These are phyloP conservation scores for Pichia sp. DNA, from an alignment of 1,139 yeast genomes.

Conservation along the genomic window DNA sequence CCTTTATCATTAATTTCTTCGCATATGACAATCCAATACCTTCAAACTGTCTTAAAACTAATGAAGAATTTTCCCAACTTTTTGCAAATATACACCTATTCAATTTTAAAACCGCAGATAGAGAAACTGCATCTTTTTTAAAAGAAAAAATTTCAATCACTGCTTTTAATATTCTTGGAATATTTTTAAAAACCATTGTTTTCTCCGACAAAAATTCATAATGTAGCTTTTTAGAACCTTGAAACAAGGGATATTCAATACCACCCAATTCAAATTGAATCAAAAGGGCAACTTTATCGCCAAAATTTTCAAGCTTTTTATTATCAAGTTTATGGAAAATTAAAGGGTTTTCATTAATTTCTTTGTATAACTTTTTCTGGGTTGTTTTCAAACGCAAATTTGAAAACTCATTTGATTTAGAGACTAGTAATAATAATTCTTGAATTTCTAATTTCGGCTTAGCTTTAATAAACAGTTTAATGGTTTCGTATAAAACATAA, in stretches of 20 bases:
- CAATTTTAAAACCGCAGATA: constrained; percentile 33
- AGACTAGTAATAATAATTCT: constrained; percentile 29
- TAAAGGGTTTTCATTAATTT: constrained; percentile 35
- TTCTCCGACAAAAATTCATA: constrained; percentile 39
- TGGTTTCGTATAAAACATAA: constrained; percentile 38
- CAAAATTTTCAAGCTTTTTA: constrained; percentile 23
- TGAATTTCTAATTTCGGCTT: constrained; percentile 17
- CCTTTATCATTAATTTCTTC: constrained; percentile 33
- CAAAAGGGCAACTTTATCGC: constrained; percentile 34
- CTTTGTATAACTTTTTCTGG: constrained; percentile 40
- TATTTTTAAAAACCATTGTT: constrained; percentile 34
- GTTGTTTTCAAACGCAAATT: constrained; percentile 35
- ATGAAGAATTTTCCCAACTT: constrained; percentile 44
- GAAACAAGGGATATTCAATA: constrained; percentile 37
- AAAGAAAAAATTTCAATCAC: constrained; percentile 38
- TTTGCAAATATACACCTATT: constrained; percentile 35
- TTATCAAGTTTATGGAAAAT: constrained; percentile 31
- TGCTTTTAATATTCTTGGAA: constrained; percentile 37
- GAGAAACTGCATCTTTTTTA: constrained; percentile 36
- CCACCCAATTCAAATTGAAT: constrained; percentile 46
- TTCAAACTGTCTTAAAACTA: constrained; percentile 39
- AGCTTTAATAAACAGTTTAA: constrained; percentile 31
- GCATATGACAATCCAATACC: constrained; percentile 38
- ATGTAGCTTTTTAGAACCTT: constrained; percentile 35
- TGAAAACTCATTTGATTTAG: constrained; percentile 36